A percentile compares a stretch with the other conserved stretches of the same genome.
These are phyloP conservation scores for Neoconidiobolus thromboides DNA, from an alignment of 371 early-diverging fungal genomes.

Conservation along the genomic window DNA sequence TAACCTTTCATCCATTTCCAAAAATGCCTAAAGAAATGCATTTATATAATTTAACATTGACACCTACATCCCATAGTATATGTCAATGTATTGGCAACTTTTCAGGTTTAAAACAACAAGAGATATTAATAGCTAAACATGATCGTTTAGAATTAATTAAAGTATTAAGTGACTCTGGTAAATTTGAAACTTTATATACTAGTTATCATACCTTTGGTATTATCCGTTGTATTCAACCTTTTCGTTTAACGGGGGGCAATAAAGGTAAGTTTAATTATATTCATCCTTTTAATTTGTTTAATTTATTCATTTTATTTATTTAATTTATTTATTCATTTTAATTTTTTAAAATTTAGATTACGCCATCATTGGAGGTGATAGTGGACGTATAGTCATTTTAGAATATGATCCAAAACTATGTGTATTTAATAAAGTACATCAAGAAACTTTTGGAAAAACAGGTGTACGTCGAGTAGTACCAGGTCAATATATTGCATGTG, in stretches of 20 bases:
- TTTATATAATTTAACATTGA: constrained; percentile 80
- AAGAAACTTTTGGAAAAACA: constrained; percentile 90
- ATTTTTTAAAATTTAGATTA: constrained; percentile 38
- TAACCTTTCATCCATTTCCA: background rate
- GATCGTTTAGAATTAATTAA: constrained; percentile 62
- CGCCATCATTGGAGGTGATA: constrained; percentile 76
- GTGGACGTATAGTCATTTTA: constrained; percentile 76
- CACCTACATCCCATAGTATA: constrained; percentile 57
- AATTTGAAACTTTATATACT: constrained; percentile 28
- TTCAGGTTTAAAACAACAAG: constrained; percentile 77
- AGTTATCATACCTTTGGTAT: constrained; percentile 47
- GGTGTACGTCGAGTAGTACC: constrained; percentile 82
- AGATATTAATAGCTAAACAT: constrained; percentile 67
- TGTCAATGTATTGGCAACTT: constrained; percentile 80
- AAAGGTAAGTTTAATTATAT: constrained; percentile 24
- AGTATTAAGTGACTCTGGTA: constrained; percentile 64
- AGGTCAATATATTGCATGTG: constrained; percentile 86
- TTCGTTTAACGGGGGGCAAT: constrained; percentile 52
- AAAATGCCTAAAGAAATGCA: constrained; percentile 12
- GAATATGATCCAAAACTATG: constrained; percentile 66
- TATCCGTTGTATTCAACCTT: constrained; percentile 55
- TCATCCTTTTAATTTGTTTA: background rate
- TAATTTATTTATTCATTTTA: background rate
- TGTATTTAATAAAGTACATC: constrained; percentile 63
- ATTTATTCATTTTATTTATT: background rate